These are phyloP conservation scores for Chaetomium tenue DNA, from an alignment of 495 filamentous ascomycete genomes.

Conservation along the genomic window DNA sequence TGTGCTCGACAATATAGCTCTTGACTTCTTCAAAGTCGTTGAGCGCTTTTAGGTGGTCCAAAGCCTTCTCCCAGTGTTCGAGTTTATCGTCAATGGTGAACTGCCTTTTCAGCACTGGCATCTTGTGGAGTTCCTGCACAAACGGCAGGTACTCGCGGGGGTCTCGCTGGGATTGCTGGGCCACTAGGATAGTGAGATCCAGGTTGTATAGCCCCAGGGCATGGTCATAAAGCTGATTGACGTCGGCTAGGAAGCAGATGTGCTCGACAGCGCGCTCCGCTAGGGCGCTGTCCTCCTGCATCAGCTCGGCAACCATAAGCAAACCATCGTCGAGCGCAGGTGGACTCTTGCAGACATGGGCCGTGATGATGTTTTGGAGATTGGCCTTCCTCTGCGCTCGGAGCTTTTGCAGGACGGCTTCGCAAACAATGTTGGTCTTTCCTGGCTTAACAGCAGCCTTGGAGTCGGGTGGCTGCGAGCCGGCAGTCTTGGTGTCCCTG, in stretches of 20 bases:
- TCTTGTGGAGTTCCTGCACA: slow-evolving; percentile 76
- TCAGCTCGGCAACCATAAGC: slow-evolving; percentile 68
- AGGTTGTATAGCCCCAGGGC: slow-evolving; percentile 88
- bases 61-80: slow-evolving; percentile 68
- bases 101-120: slow-evolving; percentile 63
- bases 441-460: slow-evolving; percentile 34
- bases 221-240: slow-evolving; percentile 88
- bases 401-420: slow-evolving; percentile 73
- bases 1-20: slow-evolving; percentile 71
- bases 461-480: slow-evolving; percentile 20
- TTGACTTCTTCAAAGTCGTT: slow-evolving; percentile 68
- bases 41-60: slow-evolving; percentile 68
- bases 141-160: slow-evolving; percentile 95
- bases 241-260: slow-evolving; percentile 93
- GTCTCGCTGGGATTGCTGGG: slow-evolving; percentile 94
- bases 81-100: slow-evolving; percentile 90
- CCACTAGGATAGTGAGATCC: slow-evolving; percentile 83
- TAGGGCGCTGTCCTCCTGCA: slow-evolving; percentile 63
- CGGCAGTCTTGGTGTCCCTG: slow-evolving; percentile 64
- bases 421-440: slow-evolving; percentile 85
- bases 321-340: slow-evolving; percentile 87
- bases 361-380: slow-evolving; percentile 89
- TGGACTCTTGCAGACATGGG: slow-evolving; percentile 88
- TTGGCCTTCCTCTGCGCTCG: slow-evolving; percentile 62
- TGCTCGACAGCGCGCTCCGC: slow-evolving; percentile 87